Evolutionary conservation across 2,329 filamentous ascomycete genomes (phyloP).

Genomic region (Xylogone sp.): DNA sequence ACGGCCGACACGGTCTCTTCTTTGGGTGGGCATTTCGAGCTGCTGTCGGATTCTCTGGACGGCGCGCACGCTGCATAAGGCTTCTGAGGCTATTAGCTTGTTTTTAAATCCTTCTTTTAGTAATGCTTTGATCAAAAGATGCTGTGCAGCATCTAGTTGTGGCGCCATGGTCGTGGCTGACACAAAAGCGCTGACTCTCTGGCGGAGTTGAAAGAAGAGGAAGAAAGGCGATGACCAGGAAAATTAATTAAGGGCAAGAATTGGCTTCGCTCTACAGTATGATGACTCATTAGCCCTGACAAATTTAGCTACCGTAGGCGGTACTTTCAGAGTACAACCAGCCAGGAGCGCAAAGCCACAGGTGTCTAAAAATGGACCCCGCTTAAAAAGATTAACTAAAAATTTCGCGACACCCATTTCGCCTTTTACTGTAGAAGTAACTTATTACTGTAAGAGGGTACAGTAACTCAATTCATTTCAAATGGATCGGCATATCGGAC

Average conservation of each 20-base stretch:
- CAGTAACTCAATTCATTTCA: too few species aligned
- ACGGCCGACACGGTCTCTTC: slow-evolving; percentile 8
- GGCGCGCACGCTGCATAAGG: slow-evolving; percentile 5
- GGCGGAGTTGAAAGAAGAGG: slow-evolving; percentile 6
- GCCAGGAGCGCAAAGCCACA: slow-evolving; percentile 3
- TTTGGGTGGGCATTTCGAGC: too few species aligned
- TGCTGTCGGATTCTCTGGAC: slow-evolving; percentile 4
- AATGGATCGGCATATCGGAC: too few species aligned
- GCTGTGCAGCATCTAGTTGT: slow-evolving; percentile 5
- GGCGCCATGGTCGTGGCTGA: slow-evolving; percentile 3
- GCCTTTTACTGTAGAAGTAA: slow-evolving; percentile 2
- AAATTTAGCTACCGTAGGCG: too few species aligned
- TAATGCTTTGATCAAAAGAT: slow-evolving; percentile 13
- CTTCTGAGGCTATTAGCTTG: slow-evolving; percentile 18
- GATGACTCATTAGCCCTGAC: too few species aligned
- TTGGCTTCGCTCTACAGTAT: slow-evolving; percentile 2
- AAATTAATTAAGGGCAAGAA: too few species aligned
- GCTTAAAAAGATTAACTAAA: slow-evolving; percentile 6
- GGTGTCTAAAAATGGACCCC: neutral
- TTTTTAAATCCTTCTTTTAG: slow-evolving; percentile 14
- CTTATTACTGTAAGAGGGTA: too few species aligned
- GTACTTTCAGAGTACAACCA: slow-evolving; percentile 3
- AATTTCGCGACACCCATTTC: slow-evolving; percentile 1
- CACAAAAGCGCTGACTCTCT: slow-evolving; percentile 6
- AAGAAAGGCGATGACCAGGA: too few species aligned